Evolutionary conservation across 2,329 filamentous ascomycete species (phyloP).

Genomic region (Beauveria asiatica): DNA sequence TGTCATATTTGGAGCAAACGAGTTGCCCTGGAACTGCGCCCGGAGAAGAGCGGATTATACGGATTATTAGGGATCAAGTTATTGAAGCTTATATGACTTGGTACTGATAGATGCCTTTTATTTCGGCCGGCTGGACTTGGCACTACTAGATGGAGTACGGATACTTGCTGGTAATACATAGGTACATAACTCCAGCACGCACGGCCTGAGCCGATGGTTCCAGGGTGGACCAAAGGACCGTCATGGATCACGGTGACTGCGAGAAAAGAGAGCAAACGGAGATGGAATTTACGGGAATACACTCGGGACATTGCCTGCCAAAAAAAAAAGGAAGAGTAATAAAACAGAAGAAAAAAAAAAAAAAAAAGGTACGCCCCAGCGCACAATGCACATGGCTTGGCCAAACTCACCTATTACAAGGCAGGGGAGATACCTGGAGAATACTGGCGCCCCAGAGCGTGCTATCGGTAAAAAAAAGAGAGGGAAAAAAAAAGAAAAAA

Average conservation of each 20-base stretch:
- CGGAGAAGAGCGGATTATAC: background rate
- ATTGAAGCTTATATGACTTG: too few relatives aligned
- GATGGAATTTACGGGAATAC: too few relatives aligned
- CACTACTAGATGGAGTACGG: background rate
- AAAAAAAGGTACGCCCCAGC: background rate
- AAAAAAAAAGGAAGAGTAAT: background rate
- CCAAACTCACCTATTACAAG: background rate
- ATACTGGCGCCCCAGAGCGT: too few relatives aligned
- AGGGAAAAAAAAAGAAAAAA: background rate
- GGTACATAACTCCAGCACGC: too few relatives aligned
- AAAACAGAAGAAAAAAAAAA: background rate
- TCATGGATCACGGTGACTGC: background rate
- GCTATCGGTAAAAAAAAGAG: background rate
- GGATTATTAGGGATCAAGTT: background rate
- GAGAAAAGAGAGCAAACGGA: background rate
- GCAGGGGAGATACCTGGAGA: too few relatives aligned
- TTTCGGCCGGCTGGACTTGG: background rate
- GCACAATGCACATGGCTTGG: background rate
- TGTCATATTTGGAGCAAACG: background rate
- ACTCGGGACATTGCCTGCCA: background rate
- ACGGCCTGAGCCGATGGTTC: conserved; percentile 1
- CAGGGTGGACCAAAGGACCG: background rate
- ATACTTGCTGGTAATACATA: background rate
- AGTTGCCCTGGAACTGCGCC: background rate
- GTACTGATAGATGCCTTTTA: background rate